A percentile compares a stretch with the other conserved stretches of the same genome.
Evolutionary conservation across 2,329 filamentous ascomycete species (phyloP).

Genomic region (Pseudocercospora fuligena): DNA sequence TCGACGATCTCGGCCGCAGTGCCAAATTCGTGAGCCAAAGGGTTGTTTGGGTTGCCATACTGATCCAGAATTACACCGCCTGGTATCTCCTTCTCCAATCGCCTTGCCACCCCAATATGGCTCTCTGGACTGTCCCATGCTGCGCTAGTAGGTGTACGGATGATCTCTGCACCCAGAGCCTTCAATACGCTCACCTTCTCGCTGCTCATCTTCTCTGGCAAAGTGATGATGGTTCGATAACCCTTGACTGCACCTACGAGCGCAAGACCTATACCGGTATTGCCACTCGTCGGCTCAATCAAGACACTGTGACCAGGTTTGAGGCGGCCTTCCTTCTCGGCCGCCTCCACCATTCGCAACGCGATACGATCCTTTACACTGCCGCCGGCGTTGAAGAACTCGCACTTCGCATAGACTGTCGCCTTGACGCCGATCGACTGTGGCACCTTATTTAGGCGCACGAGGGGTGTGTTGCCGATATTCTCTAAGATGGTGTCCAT

Average conservation of each 20-base stretch:
- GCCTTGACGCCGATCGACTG: constrained; percentile 88
- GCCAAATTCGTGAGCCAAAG: constrained; percentile 87
- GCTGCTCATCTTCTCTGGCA: constrained; percentile 98
- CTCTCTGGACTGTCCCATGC: constrained; percentile 94
- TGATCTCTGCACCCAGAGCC: constrained; percentile 94
- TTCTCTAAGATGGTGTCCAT: constrained; percentile 77
- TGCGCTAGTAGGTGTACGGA: constrained; percentile 93
- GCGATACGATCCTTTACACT: constrained; percentile 92
- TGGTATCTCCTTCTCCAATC: constrained; percentile 91
- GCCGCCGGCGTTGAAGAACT: constrained; percentile 69
- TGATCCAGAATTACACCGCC: constrained; percentile 98
- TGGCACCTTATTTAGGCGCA: constrained; percentile 90
- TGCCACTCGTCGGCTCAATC: constrained; percentile 97
- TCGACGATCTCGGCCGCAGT: constrained; percentile 96
- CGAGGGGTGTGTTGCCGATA: constrained; percentile 95
- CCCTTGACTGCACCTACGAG: constrained; percentile 95
- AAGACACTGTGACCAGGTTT: constrained; percentile 90
- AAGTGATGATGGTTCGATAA: constrained; percentile 97
- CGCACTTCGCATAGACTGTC: constrained; percentile 46
- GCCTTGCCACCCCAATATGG: constrained; percentile 91
- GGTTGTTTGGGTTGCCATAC: constrained; percentile 91
- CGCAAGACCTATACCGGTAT: constrained; percentile 95
- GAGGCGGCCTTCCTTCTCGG: constrained; percentile 87
- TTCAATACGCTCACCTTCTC: constrained; percentile 96
- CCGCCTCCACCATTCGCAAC: constrained; percentile 95